Evolutionary conservation across 2,329 filamentous ascomycete species (phyloP).

Genomic region (Pyrenophora tritici-repentis): DNA sequence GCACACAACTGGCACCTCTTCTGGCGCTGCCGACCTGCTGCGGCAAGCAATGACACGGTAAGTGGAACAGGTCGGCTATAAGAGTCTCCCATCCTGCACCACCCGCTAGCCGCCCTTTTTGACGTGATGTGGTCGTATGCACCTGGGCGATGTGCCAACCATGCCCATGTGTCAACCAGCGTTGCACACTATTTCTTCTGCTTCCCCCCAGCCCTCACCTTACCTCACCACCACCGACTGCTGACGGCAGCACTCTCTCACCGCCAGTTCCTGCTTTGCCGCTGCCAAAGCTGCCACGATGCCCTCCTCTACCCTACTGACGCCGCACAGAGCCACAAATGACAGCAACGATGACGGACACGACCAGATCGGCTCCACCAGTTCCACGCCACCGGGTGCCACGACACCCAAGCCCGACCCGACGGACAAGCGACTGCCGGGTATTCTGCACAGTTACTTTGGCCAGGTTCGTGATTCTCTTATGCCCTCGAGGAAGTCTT

Average conservation of each 20-base stretch:
- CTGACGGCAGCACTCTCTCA: constrained; percentile 8
- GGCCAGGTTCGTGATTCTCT: constrained; percentile 92
- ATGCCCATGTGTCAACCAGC: constrained; percentile 17
- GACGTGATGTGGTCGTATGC: constrained; percentile 15
- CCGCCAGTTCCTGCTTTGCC: constrained; percentile 9
- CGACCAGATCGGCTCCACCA: constrained; percentile 78
- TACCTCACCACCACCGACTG: neutral
- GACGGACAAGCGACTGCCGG: constrained; percentile 91
- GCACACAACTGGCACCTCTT: constrained; percentile 50
- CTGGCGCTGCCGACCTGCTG: constrained; percentile 61
- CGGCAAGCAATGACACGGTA: constrained; percentile 64
- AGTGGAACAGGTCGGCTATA: constrained; percentile 30
- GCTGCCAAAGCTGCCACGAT: constrained; percentile 23
- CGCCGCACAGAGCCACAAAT: constrained; percentile 54
- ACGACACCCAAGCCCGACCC: constrained; percentile 93
- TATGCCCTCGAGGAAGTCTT: constrained; percentile 50
- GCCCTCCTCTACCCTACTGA: constrained; percentile 42
- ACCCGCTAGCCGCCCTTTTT: neutral
- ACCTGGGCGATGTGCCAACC: constrained; percentile 10
- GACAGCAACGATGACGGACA: constrained; percentile 75
- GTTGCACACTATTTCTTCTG: constrained; percentile 40
- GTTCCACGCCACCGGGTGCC: constrained; percentile 86
- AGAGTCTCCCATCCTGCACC: neutral
- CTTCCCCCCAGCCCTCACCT: constrained; percentile 4
- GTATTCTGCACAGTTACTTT: constrained; percentile 95